phyloP scores from a whole-genome alignment of 306 rosid genomes.

The Ziziphus jujuba region DNA sequence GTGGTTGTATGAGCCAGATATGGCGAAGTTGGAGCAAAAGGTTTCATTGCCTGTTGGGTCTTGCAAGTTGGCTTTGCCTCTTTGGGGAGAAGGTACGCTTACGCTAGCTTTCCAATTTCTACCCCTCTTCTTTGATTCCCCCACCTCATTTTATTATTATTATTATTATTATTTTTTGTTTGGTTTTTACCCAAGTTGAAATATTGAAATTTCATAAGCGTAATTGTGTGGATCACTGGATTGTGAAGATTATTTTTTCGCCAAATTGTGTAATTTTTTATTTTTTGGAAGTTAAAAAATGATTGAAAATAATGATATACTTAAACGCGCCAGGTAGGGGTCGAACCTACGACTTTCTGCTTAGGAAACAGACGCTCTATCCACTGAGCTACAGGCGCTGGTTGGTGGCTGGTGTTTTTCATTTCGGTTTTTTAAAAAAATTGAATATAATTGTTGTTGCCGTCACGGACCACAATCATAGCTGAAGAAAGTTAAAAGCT shows the following conservation, averaged over 20 bases:
- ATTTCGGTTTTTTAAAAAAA: too few relatives aligned
- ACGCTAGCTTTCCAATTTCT: too few relatives aligned
- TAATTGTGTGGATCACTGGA: too few relatives aligned
- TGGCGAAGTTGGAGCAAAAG: constrained; percentile 57
- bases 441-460: too few relatives aligned
- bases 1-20: constrained; percentile 74
- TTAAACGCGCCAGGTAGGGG: constrained; percentile 16
- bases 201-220: too few relatives aligned
- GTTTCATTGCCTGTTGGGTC: constrained; percentile 79
- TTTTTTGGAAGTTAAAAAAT: too few relatives aligned
- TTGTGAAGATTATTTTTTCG: too few relatives aligned
- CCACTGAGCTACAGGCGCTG: constrained; percentile 75
- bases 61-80: constrained; percentile 80
- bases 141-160: not conserved
- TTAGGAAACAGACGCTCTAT: constrained; percentile 81
- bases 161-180: not conserved
- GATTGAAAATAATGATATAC: not conserved
- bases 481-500: too few relatives aligned
- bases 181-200: not conserved
- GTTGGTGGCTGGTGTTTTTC: fast-evolving
- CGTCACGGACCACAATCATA: too few relatives aligned
- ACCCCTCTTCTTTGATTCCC: too few relatives aligned
- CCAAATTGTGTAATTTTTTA: too few relatives aligned
- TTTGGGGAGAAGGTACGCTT: constrained; percentile 89
- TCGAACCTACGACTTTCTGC: constrained; percentile 68